Conservation (phyloP, 768 basidiomycete genomes). For the Russula virescens region DNA sequence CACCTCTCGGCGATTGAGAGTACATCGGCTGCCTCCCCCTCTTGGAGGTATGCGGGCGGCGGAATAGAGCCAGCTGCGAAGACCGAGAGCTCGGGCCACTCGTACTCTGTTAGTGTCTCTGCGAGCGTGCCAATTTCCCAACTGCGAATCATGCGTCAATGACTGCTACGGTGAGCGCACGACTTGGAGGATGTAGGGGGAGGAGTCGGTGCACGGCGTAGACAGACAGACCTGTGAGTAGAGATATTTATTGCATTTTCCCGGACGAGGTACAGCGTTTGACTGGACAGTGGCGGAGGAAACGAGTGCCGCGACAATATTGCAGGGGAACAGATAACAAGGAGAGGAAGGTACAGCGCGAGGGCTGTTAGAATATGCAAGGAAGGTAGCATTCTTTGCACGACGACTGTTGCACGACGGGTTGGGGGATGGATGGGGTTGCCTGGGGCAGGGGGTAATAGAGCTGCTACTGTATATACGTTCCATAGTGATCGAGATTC, state of each 20-base stretch:
- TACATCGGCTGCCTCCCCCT: slow-evolving; percentile 37
- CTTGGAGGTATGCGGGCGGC: slow-evolving; percentile 32
- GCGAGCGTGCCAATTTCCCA: slow-evolving; percentile 56
- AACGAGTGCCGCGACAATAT: not conserved
- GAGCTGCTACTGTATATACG: slow-evolving; percentile 3
- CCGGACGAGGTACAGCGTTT: not conserved
- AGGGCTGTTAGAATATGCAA: not conserved
- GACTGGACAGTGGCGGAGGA: not conserved
- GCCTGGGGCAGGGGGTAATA: not conserved
- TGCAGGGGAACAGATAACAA: not conserved
- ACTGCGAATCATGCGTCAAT: slow-evolving; percentile 28
- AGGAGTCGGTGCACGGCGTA: not conserved
- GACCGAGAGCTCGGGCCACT: slow-evolving; percentile 45
- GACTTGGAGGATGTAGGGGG: not conserved
- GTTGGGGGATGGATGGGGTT: not conserved
- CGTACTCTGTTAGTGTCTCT: slow-evolving; percentile 51
- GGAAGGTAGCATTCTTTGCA: not conserved
- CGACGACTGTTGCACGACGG: not conserved
- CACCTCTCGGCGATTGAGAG: slow-evolving; percentile 39
- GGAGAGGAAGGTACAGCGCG: not conserved
- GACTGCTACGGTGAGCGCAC: not conserved
- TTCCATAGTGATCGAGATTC: not conserved
- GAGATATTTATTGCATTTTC: slow-evolving; percentile 12
- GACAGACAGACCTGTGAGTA: slow-evolving; percentile 12
- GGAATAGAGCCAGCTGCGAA: slow-evolving; percentile 40